A percentile compares a stretch with the other conserved stretches of the same genome.
phyloP scores from a whole-genome alignment of 331 rosid genomes.

The Cydonia oblonga region DNA sequence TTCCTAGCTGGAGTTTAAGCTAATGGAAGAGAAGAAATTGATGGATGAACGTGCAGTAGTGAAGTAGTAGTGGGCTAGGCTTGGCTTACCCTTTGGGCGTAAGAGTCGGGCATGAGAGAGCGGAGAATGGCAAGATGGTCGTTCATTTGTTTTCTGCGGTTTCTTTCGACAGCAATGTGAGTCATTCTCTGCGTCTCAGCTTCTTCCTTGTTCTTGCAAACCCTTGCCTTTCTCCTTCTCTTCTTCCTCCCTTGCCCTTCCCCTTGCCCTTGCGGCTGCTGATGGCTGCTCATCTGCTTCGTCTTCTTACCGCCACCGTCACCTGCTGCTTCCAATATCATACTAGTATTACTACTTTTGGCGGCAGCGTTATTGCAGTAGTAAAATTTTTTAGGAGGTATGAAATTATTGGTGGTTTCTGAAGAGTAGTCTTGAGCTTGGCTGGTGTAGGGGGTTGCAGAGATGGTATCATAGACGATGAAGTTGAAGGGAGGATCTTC shows the following conservation, averaged over 20 bases:
- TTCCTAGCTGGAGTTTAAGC: too few species aligned
- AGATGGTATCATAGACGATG: slow-evolving; percentile 54
- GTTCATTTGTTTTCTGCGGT: slow-evolving; percentile 84
- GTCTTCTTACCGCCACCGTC: background rate
- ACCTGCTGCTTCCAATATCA: background rate
- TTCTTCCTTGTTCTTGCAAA: slow-evolving; percentile 80
- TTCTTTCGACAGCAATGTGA: slow-evolving; percentile 87
- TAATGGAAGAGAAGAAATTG: too few species aligned
- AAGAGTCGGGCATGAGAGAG: slow-evolving; percentile 82
- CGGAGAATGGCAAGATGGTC: slow-evolving; percentile 87
- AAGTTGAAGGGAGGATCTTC: slow-evolving; percentile 46
- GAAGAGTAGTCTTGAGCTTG: slow-evolving; percentile 16
- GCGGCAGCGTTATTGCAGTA: background rate
- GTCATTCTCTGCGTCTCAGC: slow-evolving; percentile 93
- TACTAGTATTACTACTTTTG: background rate
- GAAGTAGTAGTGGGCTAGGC: too few species aligned
- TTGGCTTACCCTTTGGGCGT: slow-evolving; percentile 64
- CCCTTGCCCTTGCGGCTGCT: slow-evolving; percentile 9
- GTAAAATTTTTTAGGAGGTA: slow-evolving; percentile 5
- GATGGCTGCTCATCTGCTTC: background rate
- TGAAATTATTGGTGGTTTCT: slow-evolving; percentile 16
- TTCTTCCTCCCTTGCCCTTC: slow-evolving; percentile 29
- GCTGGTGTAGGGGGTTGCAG: slow-evolving; percentile 36
- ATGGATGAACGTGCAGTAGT: too few species aligned
- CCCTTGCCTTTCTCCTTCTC: slow-evolving; percentile 68